phyloP scores from a whole-genome alignment of 768 basidiomycete genomes.

The Podaxis rugospora region DNA sequence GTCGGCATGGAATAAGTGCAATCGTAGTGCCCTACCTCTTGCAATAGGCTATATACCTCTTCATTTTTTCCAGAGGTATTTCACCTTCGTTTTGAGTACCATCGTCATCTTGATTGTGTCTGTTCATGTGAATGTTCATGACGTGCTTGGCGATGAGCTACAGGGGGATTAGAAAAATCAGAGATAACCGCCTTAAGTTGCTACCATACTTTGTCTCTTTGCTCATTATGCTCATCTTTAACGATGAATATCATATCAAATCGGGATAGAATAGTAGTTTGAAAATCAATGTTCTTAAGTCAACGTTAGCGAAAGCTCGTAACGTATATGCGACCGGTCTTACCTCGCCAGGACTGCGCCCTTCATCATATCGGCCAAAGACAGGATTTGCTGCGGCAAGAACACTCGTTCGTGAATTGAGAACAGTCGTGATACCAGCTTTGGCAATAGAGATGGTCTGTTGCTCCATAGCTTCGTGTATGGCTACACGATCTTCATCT shows the following conservation, averaged over 20 bases:
- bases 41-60: constrained; percentile 93
- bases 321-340: constrained; percentile 9
- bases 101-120: constrained; percentile 63
- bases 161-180: constrained; percentile 2
- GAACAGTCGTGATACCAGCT: constrained; percentile 95
- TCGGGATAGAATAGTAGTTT: constrained; percentile 95
- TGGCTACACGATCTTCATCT: constrained; percentile 97
- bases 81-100: constrained; percentile 74
- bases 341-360: constrained; percentile 91
- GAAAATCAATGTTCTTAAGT: constrained; percentile 87
- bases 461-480: constrained; percentile 99
- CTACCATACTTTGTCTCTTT: constrained; percentile 72
- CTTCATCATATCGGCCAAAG: constrained; percentile 96
- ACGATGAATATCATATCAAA: constrained; percentile 99
- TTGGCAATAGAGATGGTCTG: constrained; percentile 99
- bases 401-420: constrained; percentile 94
- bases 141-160: constrained; percentile 96
- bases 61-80: constrained; percentile 97
- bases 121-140: constrained; percentile 98
- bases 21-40: constrained; percentile 55
- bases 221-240: constrained; percentile 95
- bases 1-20: neutral
- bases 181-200: neutral
- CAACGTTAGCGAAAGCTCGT: neutral
- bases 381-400: constrained; percentile 98